Evolutionary conservation across 2,329 filamentous ascomycete genomes (phyloP), one percentile per base, ranked within the genome.

Genomic region (Venturia effusa): DNA sequence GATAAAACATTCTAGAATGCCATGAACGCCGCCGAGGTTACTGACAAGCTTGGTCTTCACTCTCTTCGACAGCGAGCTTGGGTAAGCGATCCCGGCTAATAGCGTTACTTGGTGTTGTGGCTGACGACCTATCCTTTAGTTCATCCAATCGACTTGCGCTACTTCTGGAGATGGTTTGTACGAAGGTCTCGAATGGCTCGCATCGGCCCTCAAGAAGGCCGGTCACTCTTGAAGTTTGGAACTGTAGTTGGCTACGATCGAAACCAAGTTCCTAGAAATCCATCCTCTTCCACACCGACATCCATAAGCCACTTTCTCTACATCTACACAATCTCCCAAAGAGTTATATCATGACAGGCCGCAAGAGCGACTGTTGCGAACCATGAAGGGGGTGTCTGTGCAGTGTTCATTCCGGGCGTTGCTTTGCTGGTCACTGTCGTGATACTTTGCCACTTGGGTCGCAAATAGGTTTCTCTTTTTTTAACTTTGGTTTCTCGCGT

Each of bases 1-100:
- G 39, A 63, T 60, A 63, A 17, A 45, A 59, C 41, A 34, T 30
- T 63, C 24, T 74, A 96, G 92, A 97, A 97, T 77, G 94, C 94
- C 80, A 97, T 97, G 94, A 97, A 96, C 81, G 93, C 94, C 74
- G 93, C 94, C 76, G 94, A 99, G 84, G 97, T 99, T 80, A 99
- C 94, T 79, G 93, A 99, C 83, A 97, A 97, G 88, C 91, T 99
- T 79, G 94, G 94, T 76, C 92, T 99, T 74, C 93, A 97, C 88
- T 95, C 90, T 83, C 84, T 99, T 85, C 91, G 92, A 85, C 91
- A 96, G 84, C 92, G 94, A 79, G 89, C 91, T 74, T 99, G 94
- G 94, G 94, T 99, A 92, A 78, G 92, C 82, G 22, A 24, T n/a
- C 15, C 24, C 32, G 41, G 34, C 43, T n/a, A 19, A 59, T n/a